Evolutionary conservation across 257 asterid species (phyloP), one percentile per base, ranked within the genome.

Genomic region (Solanum tarijense): DNA sequence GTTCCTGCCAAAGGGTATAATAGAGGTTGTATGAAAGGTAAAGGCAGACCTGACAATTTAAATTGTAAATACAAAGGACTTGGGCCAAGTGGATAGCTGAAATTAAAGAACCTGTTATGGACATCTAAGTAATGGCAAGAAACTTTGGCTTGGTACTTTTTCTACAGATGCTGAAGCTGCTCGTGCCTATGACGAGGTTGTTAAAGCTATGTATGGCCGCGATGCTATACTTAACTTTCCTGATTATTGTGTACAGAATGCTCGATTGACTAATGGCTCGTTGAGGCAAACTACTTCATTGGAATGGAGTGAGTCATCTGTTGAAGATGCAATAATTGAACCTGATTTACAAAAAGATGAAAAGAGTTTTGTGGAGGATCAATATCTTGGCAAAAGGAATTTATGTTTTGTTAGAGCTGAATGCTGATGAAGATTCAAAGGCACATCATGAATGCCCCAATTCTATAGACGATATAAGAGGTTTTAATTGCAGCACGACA

Each of bases 21-120:
- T 31, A 88, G 85, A 86, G 89, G 89, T 29, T 87, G 90, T 21
- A 89, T 89, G 90, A 36, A 4, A 29, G 91, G 91, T 25, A 90
- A 89, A 87, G 92, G 90, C 3, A 89, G 92, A 7, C 91, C 91
- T 1, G 92, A 90, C 58, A 90, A 90, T 73, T 85, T 85, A 27
- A 5, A 35, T 11, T 87, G 52, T 35, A 32, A 10, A 27, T 90
- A 78, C 48, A 81, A 91, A 34, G 91, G 92, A 65, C 90, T 90
- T 31, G 58, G 92, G 83, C 92, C 89, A 88, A 87, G 20, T 90
- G 92, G 92, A 91, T 90, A 46, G 91, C 92, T 3, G 91, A 90
- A 89, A 89, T 90, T 43, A 88, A 90, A 11, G 74, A 85, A 34
- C 91, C 92, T 10, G 88, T n/a, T 20, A 83, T 11, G 35, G 27